phyloP scores from a whole-genome alignment of 1,284 basidiomycete genomes.

The Schizopora paradoxa region DNA sequence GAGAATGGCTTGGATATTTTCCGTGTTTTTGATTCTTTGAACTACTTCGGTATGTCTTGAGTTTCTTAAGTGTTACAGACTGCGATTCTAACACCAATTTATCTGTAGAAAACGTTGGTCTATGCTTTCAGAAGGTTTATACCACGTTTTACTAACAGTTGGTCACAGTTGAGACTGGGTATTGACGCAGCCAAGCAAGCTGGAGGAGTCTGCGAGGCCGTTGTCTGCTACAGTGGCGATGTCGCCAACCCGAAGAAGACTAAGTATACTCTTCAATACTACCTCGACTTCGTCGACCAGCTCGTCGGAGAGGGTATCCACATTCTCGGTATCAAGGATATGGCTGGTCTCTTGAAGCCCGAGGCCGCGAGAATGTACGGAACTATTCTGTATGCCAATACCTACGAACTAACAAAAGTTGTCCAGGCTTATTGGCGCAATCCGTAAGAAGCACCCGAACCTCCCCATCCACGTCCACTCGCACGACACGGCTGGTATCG shows the following conservation, averaged over 20 bases:
- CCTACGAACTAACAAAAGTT: constrained; percentile 13
- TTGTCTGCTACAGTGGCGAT: constrained; percentile 99
- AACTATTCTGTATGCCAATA: constrained; percentile 15
- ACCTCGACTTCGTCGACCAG: constrained; percentile 93
- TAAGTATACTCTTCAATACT: constrained; percentile 98
- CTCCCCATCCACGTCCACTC: constrained; percentile 99
- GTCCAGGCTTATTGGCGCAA: constrained; percentile 81
- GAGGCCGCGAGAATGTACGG: constrained; percentile 82
- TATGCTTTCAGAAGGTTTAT: background rate
- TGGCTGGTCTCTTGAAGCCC: constrained; percentile 98
- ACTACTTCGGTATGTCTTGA: constrained; percentile 78
- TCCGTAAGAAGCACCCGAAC: constrained; percentile 95
- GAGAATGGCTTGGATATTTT: constrained; percentile 99
- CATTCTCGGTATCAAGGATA: constrained; percentile 98
- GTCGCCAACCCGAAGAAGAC: constrained; percentile 92
- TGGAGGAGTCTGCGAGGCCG: constrained; percentile 95
- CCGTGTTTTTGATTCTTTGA: constrained; percentile 98
- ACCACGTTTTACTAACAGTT: constrained; percentile 2
- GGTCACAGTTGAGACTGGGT: constrained; percentile 79
- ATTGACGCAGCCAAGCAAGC: constrained; percentile 99
- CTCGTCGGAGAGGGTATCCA: constrained; percentile 96
- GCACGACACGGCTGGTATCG: constrained; percentile 99
- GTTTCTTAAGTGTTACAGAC: constrained; percentile 1
- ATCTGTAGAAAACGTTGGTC: constrained; percentile 54
- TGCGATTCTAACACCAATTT: constrained; percentile 8